Evolutionary conservation across 2,329 filamentous ascomycete species (phyloP).

Genomic region (Exophiala sp.): DNA sequence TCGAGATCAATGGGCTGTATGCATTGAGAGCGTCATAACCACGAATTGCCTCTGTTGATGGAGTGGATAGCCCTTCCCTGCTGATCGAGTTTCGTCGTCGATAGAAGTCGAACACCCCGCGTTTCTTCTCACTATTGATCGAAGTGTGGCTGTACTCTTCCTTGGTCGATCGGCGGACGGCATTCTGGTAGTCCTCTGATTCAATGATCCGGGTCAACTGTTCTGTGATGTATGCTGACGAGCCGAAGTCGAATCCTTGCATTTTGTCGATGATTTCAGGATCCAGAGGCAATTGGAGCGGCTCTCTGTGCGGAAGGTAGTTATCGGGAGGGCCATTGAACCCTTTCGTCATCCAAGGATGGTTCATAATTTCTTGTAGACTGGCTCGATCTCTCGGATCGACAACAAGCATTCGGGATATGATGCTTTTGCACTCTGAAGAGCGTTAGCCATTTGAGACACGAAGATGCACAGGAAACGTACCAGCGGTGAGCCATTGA

Average conservation of each 20-base stretch:
- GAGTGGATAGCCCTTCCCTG: constrained; percentile 73
- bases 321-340: constrained; percentile 84
- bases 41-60: constrained; percentile 79
- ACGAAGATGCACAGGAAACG: constrained; percentile 33
- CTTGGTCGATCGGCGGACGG: constrained; percentile 66
- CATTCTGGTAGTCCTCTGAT: constrained; percentile 88
- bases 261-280: constrained; percentile 79
- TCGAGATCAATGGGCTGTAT: constrained; percentile 82
- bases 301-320: constrained; percentile 74
- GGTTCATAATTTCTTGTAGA: constrained; percentile 84
- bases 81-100: constrained; percentile 88
- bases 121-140: constrained; percentile 68
- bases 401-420: constrained; percentile 92
- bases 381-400: constrained; percentile 82
- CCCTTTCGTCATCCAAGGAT: constrained; percentile 94
- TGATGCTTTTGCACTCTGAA: constrained; percentile 84
- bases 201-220: constrained; percentile 83
- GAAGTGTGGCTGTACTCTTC: constrained; percentile 54
- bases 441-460: constrained; percentile 35
- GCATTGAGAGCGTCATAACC: constrained; percentile 87
- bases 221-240: constrained; percentile 71
- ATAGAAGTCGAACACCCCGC: constrained; percentile 95
- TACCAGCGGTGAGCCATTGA: constrained; percentile 83
- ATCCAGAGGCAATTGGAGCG: constrained; percentile 78
- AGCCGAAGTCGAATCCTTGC: constrained; percentile 96